Conservation (phyloP, 2,329 filamentous ascomycete species). For the Pseudopithomyces maydicus region DNA sequence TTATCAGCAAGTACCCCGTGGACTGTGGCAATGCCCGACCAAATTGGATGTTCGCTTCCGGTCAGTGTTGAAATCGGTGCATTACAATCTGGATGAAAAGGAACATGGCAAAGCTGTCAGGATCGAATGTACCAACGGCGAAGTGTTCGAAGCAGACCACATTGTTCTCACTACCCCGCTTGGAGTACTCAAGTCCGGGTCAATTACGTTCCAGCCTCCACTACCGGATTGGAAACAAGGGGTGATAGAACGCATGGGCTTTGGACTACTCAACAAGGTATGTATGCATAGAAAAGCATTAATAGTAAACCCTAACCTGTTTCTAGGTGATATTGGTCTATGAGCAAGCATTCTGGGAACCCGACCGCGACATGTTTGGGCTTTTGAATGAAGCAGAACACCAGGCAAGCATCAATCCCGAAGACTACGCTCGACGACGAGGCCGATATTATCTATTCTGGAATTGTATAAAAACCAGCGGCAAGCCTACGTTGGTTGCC, state of each 20-base stretch:
- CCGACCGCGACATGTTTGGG: constrained; percentile 89
- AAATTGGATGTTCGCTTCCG: constrained; percentile 78
- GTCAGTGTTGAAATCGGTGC: constrained; percentile 74
- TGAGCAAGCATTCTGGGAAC: constrained; percentile 88
- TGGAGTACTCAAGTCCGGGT: constrained; percentile 85
- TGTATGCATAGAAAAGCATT: neutral
- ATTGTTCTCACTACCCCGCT: constrained; percentile 90
- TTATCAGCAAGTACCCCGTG: constrained; percentile 91
- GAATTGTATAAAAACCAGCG: constrained; percentile 89
- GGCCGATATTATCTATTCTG: constrained; percentile 99
- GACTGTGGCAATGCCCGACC: constrained; percentile 76
- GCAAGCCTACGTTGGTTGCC: constrained; percentile 81
- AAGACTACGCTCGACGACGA: constrained; percentile 76
- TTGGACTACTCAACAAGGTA: constrained; percentile 90
- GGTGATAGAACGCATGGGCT: constrained; percentile 83
- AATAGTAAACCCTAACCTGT: constrained; percentile 7
- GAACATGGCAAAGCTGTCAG: constrained; percentile 30
- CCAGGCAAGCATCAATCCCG: constrained; percentile 73
- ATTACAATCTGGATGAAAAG: constrained; percentile 51
- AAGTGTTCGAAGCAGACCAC: constrained; percentile 79
- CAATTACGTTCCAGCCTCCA: constrained; percentile 83
- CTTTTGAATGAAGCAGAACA: constrained; percentile 77
- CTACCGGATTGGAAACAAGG: constrained; percentile 86
- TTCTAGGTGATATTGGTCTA: constrained; percentile 80
- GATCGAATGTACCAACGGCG: constrained; percentile 75